Conservation (phyloP, 495 filamentous ascomycete genomes). For the Xylaria cubensis region DNA sequence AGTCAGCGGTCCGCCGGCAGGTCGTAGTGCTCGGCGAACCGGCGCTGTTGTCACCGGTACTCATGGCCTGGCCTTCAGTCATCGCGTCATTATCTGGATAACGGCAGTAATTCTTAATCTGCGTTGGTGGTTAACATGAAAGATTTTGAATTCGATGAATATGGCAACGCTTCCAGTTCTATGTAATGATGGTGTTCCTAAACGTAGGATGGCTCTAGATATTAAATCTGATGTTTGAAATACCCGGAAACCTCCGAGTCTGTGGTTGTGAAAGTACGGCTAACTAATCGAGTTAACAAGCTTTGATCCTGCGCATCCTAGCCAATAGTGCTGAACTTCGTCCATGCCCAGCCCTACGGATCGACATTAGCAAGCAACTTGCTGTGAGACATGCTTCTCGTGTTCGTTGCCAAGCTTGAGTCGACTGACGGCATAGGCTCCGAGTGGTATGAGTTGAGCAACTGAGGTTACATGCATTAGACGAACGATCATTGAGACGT, state of each 20-base stretch:
- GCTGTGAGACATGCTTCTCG: conserved; percentile 24
- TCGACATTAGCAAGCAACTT: not conserved
- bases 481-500: not conserved
- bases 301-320: conserved; percentile 1
- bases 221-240: not conserved
- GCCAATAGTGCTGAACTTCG: not conserved
- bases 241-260: not conserved
- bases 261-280: not conserved
- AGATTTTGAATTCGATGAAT: not conserved
- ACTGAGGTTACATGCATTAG: not conserved
- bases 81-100: not conserved
- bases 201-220: not conserved
- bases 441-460: not conserved
- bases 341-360: conserved; percentile 16
- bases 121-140: not conserved
- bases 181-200: not conserved
- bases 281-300: not conserved
- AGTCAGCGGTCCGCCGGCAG: not conserved
- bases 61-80: not conserved
- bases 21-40: not conserved
- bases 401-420: conserved; percentile 17
- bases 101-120: not conserved
- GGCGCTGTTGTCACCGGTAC: not conserved
- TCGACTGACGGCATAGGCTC: not conserved
- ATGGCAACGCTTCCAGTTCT: not conserved